Evolutionary conservation across 2,329 filamentous ascomycete species (phyloP), one percentile per base, ranked within the genome.

Genomic region (Fusarium redolens): DNA sequence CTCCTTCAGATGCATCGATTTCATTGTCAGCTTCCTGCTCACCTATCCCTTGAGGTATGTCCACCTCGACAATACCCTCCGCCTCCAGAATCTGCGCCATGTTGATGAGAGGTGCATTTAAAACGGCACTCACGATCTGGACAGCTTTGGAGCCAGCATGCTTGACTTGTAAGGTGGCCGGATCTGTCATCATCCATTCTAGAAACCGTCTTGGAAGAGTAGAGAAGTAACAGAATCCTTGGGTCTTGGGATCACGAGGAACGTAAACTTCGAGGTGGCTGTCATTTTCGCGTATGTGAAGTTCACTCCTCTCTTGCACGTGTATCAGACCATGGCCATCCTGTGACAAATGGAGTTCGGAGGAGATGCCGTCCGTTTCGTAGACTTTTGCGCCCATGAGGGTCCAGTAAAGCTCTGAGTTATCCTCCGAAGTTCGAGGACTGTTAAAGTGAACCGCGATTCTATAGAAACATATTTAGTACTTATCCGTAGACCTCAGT

Each of bases 161-260:
- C 4, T 61, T 71, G 9, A 30, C 45, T 20, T 62, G 54, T 3
- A 69, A 45, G 1, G 74, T 75, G 4, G 33, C 22, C 1, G 72
- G 70, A 22, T 81, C 72, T 18, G 68, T 78, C 81, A 84, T 82
- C 45, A 84, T 75, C 81, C 81, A 83, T 14, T 77, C 62, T 0
- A 79, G 70, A 4, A 85, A 71, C 2, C 64, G 75, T 10, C 70
- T 58, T 0, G 81, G 75, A 4, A 84, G 78, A 1, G 55, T 35
- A 0, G 70, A 73, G 15, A 63, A 70, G 66, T 81, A 83, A 56
- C 75, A 79, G 10, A 78, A 69, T 9, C 78, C 70, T 51, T 81
- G 82, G 0, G 65, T 50, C 14, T 75, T 66, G 17, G 69, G 72
- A 14, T 78, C 56, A 7, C 67, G 69, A 0, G 83, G 82, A 1